These are phyloP conservation scores for Takakia lepidozioides DNA, from an alignment of 225 moss, liverwort and hornwort species.

Conservation along the genomic window DNA sequence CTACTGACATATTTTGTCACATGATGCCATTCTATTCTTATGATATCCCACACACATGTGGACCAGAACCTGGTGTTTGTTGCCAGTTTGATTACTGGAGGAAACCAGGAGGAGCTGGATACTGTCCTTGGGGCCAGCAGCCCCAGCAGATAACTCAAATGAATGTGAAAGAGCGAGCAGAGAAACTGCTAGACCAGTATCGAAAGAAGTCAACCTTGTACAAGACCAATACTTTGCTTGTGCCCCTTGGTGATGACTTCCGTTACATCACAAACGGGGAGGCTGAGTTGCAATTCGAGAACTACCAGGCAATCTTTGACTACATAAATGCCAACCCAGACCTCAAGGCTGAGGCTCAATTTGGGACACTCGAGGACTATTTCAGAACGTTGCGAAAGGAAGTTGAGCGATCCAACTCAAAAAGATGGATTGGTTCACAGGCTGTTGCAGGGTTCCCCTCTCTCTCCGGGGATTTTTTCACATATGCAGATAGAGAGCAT, in stretches of 20 bases:
- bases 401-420: slow-evolving; percentile 15
- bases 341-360: slow-evolving; percentile 61
- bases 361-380: slow-evolving; percentile 91
- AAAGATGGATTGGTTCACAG: slow-evolving; percentile 12
- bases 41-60: slow-evolving; percentile 96
- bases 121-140: slow-evolving; percentile 81
- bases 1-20: slow-evolving; percentile 93
- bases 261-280: slow-evolving; percentile 78
- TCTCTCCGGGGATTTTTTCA: slow-evolving; percentile 96
- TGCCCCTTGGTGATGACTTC: slow-evolving; percentile 95
- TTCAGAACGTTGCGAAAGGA: slow-evolving; percentile 75
- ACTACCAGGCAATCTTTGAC: slow-evolving; percentile 88
- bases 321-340: slow-evolving; percentile 72
- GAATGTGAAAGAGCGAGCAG: slow-evolving; percentile 82
- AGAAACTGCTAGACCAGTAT: slow-evolving; percentile 90
- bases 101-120: slow-evolving; percentile 53
- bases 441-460: slow-evolving; percentile 74
- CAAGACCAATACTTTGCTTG: slow-evolving; percentile 74
- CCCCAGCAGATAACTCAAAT: slow-evolving; percentile 52
- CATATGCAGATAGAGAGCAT: slow-evolving; percentile 76
- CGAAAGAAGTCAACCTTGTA: slow-evolving; percentile 88
- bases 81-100: slow-evolving; percentile 99
- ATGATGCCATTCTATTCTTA: slow-evolving; percentile 99
- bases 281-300: slow-evolving; percentile 82
- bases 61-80: slow-evolving; percentile 92